Percentiles rank a stretch among this genome's conserved stretches.
phyloP scores from a whole-genome alignment of 257 asterid genomes.

The Solanum rostratum region DNA sequence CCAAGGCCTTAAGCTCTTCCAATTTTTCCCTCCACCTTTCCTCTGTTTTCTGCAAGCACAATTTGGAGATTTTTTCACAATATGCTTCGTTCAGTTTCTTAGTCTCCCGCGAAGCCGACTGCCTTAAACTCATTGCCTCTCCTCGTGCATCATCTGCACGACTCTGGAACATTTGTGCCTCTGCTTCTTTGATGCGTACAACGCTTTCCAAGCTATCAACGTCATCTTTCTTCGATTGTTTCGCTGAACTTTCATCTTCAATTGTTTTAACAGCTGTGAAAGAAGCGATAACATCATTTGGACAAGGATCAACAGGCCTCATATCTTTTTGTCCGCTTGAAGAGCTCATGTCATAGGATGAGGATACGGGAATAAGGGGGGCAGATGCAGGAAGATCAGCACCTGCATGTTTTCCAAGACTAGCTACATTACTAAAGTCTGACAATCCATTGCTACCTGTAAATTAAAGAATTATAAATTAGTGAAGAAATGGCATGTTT shows the following conservation, averaged over 20 bases:
- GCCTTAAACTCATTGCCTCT: slow-evolving; percentile 51
- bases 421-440: slow-evolving; percentile 2
- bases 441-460: slow-evolving; percentile 39
- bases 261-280: slow-evolving; percentile 25
- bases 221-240: slow-evolving; percentile 49
- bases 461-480: neutral
- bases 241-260: slow-evolving; percentile 86
- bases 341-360: slow-evolving; percentile 25
- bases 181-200: slow-evolving; percentile 73
- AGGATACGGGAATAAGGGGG: slow-evolving; percentile 26
- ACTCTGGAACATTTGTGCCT: slow-evolving; percentile 74
- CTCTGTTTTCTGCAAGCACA: slow-evolving; percentile 62
- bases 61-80: slow-evolving; percentile 39
- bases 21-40: slow-evolving; percentile 48
- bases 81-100: slow-evolving; percentile 68
- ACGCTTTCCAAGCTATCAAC: slow-evolving; percentile 66
- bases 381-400: slow-evolving; percentile 25
- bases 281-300: slow-evolving; percentile 20
- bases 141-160: slow-evolving; percentile 72
- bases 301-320: slow-evolving; percentile 24
- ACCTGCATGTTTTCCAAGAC: slow-evolving; percentile 16
- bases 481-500: neutral
- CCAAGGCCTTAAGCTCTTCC: slow-evolving; percentile 68
- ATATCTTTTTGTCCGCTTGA: slow-evolving; percentile 8
- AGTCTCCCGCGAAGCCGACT: slow-evolving; percentile 37